Evolutionary conservation across 331 rosid species (phyloP), one percentile per base, ranked within the genome.

Genomic region (Ulmus americana): DNA sequence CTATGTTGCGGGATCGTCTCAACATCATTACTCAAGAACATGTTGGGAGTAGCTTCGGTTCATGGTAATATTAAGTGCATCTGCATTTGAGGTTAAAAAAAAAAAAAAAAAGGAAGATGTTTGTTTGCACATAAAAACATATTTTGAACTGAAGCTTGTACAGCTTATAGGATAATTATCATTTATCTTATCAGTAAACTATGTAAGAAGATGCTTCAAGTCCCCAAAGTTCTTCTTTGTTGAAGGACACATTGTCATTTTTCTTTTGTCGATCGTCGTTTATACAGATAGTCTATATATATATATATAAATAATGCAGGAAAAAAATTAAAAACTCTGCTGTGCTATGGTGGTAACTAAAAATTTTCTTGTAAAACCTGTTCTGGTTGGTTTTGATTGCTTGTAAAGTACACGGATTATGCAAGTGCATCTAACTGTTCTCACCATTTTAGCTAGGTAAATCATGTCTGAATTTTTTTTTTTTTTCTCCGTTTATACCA

Each of bases 21-120:
- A 46, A 65, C 57, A 61, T 87, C 79, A 85, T 87, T 76, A 83
- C 91, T 44, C 95, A 85, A 65, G 95, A 88, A 65, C 95, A 90
- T 69, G 78, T 87, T 2, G 85, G 95, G 58, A 80, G 80, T 77
- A 85, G 97, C 83, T 90, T 90, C 13, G 97, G 97, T 59, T 80
- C 82, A 40, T 77, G 86, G 86, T 87, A 78, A 83, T 14, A 63
- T 44, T 38, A 14, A 69, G 45, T 63, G 65, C 68, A 61, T 70
- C 65, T 77, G 81, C 81, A 77, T 72, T 72, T 75, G 69, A 78
- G 71, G 74, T 60, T 50, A 2, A 28, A 28, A 28, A 28, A 2
- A 28, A 28, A 28, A 28, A 28, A 28, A 28, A 28, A 55, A 64
- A 70, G 13, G 39, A 63, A 74, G 72, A 15, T 18, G 66, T 80